phyloP scores from a whole-genome alignment of 345 rosid genomes.

The Lepidium aucheri region DNA sequence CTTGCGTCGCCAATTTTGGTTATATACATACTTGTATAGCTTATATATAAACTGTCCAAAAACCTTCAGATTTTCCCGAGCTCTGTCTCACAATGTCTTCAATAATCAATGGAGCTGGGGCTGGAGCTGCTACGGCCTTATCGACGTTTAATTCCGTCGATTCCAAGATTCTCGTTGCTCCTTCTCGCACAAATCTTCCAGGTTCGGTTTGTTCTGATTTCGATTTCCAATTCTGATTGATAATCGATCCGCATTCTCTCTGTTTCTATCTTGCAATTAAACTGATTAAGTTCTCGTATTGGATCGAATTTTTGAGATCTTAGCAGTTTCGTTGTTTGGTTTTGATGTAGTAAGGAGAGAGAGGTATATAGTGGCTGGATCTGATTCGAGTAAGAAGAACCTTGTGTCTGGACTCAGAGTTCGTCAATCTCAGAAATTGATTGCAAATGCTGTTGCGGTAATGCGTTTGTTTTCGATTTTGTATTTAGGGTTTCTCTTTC shows the following conservation, averaged over 20 bases:
- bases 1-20: neutral
- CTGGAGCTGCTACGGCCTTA: constrained; percentile 48
- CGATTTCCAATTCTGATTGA: neutral
- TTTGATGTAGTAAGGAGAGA: constrained; percentile 42
- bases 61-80: neutral
- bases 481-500: neutral
- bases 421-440: constrained; percentile 39
- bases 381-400: constrained; percentile 40
- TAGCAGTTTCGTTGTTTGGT: neutral
- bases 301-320: neutral
- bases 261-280: neutral
- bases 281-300: too few relatives aligned
- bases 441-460: constrained; percentile 78
- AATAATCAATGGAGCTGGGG: constrained; percentile 54
- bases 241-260: neutral
- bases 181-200: constrained; percentile 39
- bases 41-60: neutral
- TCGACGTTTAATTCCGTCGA: constrained; percentile 40
- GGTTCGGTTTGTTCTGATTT: constrained; percentile 24
- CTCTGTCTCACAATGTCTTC: constrained; percentile 43
- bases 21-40: neutral
- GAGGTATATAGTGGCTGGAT: constrained; percentile 44
- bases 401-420: constrained; percentile 28
- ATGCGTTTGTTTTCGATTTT: neutral
- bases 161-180: constrained; percentile 35